Percentiles rank a stretch among this genome's conserved stretches.
Conservation (phyloP, 2,329 filamentous ascomycete species). For the Acrocalymma vagum region DNA sequence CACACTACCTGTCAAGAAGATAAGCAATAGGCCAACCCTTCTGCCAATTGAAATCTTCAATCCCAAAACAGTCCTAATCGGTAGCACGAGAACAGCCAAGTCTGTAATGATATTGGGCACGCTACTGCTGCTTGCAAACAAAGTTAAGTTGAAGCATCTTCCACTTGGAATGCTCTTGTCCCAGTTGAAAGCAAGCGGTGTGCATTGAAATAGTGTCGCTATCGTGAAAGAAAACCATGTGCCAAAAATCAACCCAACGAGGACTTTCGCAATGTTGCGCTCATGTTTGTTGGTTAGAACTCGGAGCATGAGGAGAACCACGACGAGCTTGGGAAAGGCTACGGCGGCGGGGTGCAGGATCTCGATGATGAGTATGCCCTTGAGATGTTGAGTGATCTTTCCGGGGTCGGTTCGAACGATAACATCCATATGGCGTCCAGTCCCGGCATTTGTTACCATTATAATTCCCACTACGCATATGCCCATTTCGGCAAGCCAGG, state of each 20-base stretch:
- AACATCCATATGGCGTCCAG: slow-evolving; percentile 31
- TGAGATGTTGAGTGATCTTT: slow-evolving; percentile 26
- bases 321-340: slow-evolving; percentile 35
- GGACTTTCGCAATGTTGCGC: slow-evolving; percentile 23
- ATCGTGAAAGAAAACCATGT: slow-evolving; percentile 32
- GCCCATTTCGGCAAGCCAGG: slow-evolving; percentile 28
- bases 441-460: slow-evolving; percentile 31
- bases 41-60: slow-evolving; percentile 29
- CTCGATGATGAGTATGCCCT: slow-evolving; percentile 33
- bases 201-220: slow-evolving; percentile 31
- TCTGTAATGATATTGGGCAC: slow-evolving; percentile 37
- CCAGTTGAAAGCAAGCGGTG: slow-evolving; percentile 34
- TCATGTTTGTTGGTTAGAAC: slow-evolving; percentile 35
- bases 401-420: slow-evolving; percentile 19
- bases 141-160: slow-evolving; percentile 28
- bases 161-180: slow-evolving; percentile 32
- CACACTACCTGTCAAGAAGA: slow-evolving; percentile 38
- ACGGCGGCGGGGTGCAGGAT: slow-evolving; percentile 34
- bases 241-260: slow-evolving; percentile 25
- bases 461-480: slow-evolving; percentile 29
- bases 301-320: slow-evolving; percentile 32
- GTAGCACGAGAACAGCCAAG: slow-evolving; percentile 28
- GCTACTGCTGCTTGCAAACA: slow-evolving; percentile 31
- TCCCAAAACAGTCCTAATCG: slow-evolving; percentile 26
- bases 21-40: slow-evolving; percentile 29